A percentile compares a stretch with the other conserved stretches of the same genome.
Conservation (phyloP, 2,329 filamentous ascomycete genomes). For the Aplosporella prunicola region DNA sequence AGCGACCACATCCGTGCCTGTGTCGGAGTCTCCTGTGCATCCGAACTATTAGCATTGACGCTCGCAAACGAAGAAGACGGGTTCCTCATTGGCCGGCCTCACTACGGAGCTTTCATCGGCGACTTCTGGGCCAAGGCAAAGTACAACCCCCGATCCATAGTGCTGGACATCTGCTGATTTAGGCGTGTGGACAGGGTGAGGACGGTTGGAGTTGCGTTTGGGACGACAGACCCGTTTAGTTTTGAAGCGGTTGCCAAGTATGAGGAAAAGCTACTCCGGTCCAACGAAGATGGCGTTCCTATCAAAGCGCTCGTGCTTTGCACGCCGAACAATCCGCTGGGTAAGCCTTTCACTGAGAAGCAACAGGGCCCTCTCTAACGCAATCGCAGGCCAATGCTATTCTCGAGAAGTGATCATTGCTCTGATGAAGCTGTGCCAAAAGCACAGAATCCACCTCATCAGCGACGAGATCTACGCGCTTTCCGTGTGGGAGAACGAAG, state of each 20-base stretch:
- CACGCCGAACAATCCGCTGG: slow-evolving; percentile 39
- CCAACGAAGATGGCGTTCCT: slow-evolving; percentile 23
- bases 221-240: slow-evolving; percentile 30
- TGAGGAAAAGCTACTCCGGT: slow-evolving; percentile 27
- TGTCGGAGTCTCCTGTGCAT: slow-evolving; percentile 33
- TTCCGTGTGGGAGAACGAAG: slow-evolving; percentile 18
- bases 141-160: slow-evolving; percentile 5
- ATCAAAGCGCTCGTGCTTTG: slow-evolving; percentile 35
- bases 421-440: slow-evolving; percentile 21
- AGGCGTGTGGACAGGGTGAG: slow-evolving; percentile 19
- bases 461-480: slow-evolving; percentile 30
- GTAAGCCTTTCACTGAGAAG: slow-evolving; percentile 17
- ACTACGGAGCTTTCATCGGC: slow-evolving; percentile 41
- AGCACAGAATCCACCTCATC: slow-evolving; percentile 23
- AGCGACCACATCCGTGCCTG: slow-evolving; percentile 30
- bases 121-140: slow-evolving; percentile 39
- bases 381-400: not conserved
- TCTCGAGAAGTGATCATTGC: slow-evolving; percentile 18
- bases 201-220: slow-evolving; percentile 31
- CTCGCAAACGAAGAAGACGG: slow-evolving; percentile 37
- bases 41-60: slow-evolving; percentile 34
- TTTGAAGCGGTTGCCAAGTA: slow-evolving; percentile 26
- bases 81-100: slow-evolving; percentile 37
- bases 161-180: not conserved
- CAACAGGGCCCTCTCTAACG: not conserved